Conservation (phyloP, 2,329 filamentous ascomycete species). For the Dothidotthia symphoricarpi region DNA sequence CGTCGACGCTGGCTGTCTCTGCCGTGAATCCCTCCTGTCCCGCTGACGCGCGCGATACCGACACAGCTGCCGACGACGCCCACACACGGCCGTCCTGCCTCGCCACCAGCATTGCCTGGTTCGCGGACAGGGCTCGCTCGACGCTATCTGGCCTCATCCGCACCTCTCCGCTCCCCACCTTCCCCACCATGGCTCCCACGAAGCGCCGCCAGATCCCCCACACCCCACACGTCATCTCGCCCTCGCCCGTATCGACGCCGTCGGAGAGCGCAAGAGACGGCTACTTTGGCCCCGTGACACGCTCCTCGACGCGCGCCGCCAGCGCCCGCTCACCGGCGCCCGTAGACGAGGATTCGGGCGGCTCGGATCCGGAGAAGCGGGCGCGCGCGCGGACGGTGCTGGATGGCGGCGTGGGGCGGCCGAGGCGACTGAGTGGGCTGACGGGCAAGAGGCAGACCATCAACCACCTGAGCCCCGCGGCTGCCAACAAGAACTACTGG, state of each 20-base stretch:
- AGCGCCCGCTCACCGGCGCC: conserved; percentile 57
- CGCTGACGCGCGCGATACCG: conserved; percentile 24
- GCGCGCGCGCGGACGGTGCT: conserved; percentile 65
- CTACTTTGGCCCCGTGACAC: conserved; percentile 73
- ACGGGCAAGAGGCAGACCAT: conserved; percentile 48
- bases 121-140: conserved; percentile 25
- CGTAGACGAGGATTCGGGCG: conserved; percentile 62
- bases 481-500: conserved; percentile 70
- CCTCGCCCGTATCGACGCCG: conserved; percentile 63
- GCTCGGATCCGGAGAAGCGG: conserved; percentile 55
- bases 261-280: conserved; percentile 52
- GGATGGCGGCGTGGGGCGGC: conserved; percentile 33
- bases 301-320: conserved; percentile 67
- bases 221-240: conserved; percentile 85
- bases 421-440: conserved; percentile 54
- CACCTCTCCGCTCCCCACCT: conserved; percentile 60
- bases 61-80: conserved; percentile 17
- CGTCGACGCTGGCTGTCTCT: conserved; percentile 20
- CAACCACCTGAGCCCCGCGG: conserved; percentile 67
- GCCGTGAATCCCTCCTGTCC: conserved; percentile 15
- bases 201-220: conserved; percentile 63
- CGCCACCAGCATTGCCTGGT: conserved; percentile 26
- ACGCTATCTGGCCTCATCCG: conserved; percentile 58
- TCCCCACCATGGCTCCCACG: conserved; percentile 49
- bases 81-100: conserved; percentile 18